phyloP scores from a whole-genome alignment of 2,329 filamentous ascomycete species.

The Trichoderma sp. region DNA sequence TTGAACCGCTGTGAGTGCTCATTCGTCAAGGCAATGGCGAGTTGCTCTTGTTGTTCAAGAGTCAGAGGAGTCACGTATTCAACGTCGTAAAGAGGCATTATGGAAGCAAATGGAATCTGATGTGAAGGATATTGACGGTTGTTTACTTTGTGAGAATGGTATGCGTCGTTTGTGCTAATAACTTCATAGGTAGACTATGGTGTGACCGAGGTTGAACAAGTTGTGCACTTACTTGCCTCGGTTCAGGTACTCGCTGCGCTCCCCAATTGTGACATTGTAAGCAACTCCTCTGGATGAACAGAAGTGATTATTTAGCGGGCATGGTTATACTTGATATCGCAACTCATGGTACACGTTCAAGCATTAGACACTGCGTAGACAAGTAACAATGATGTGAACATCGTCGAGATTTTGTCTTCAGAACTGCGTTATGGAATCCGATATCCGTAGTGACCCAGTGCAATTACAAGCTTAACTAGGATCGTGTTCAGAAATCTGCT shows the following conservation, averaged over 20 bases:
- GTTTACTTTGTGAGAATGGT: not conserved
- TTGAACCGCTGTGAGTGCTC: constrained; percentile 18
- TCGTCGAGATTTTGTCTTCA: too few species aligned
- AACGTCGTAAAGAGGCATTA: constrained; percentile 18
- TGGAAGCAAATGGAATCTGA: not conserved
- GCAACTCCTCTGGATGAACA: not conserved
- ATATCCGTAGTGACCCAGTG: too few species aligned
- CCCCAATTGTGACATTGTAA: not conserved
- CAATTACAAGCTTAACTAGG: too few species aligned
- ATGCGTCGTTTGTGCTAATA: too few species aligned
- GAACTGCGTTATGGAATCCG: too few species aligned
- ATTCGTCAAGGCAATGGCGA: constrained; percentile 11
- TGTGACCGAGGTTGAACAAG: not conserved
- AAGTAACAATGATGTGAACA: too few species aligned
- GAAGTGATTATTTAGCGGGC: too few species aligned
- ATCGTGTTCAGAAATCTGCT: too few species aligned
- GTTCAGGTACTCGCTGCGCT: not conserved
- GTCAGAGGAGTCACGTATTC: constrained; percentile 20
- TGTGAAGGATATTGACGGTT: not conserved
- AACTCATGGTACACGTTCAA: too few species aligned
- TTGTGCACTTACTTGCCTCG: not conserved
- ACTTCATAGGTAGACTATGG: not conserved
- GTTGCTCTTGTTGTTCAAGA: not conserved
- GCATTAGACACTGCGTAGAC: too few species aligned
- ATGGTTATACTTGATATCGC: too few species aligned